phyloP scores from a whole-genome alignment of 192 early-diverging fungal genomes.

The Podochytrium sp. region DNA sequence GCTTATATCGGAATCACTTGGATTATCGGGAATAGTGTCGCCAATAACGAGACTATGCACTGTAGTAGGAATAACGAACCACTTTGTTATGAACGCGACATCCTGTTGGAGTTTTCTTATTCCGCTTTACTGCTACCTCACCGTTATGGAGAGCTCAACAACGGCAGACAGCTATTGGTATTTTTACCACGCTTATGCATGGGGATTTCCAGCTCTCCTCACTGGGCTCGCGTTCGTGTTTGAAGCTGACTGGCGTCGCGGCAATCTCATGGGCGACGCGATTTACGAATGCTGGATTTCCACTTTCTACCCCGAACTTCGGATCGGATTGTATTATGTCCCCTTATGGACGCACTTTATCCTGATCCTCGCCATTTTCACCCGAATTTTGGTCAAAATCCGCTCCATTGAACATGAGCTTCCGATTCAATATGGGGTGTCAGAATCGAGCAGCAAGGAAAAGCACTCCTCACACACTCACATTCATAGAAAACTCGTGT shows the following conservation, averaged over 20 bases:
- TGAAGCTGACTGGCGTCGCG: not conserved
- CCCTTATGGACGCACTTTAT: not conserved
- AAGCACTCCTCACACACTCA: no score
- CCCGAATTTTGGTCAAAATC: not conserved
- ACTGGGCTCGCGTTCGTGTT: not conserved
- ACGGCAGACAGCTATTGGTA: not conserved
- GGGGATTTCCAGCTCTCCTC: not conserved
- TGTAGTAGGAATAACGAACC: not conserved
- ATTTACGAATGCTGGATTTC: conserved; percentile 24
- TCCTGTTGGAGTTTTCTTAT: not conserved
- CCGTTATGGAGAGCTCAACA: not conserved
- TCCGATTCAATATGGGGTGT: not conserved
- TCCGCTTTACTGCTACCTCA: not conserved
- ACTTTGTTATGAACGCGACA: not conserved
- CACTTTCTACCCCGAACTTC: not conserved
- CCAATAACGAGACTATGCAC: no score
- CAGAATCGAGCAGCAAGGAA: no score
- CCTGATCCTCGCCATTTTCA: not conserved
- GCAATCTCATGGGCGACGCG: not conserved
- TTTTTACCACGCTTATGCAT: not conserved
- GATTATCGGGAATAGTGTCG: no score
- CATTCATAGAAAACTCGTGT: no score
- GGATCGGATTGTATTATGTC: conserved; percentile 4
- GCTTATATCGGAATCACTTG: no score
- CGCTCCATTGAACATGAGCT: no score